These are phyloP conservation scores for Diaporthe vaccinii DNA, from an alignment of 2,329 filamentous ascomycete genomes.

Conservation along the genomic window DNA sequence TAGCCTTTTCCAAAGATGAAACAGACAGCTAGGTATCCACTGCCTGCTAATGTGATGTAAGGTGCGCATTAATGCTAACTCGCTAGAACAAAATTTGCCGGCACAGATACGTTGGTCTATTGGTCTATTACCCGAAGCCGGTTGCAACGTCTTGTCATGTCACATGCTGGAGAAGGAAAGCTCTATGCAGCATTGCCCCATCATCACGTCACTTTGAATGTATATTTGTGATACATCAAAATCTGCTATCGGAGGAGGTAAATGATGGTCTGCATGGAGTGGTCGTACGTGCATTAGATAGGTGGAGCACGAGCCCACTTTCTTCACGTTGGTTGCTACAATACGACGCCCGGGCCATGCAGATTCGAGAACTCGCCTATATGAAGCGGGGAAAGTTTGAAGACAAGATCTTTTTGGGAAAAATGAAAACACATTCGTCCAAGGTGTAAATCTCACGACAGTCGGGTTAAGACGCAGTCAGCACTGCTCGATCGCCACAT, in stretches of 20 bases:
- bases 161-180: not conserved
- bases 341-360: conserved; percentile 4
- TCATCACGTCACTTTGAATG: not conserved
- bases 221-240: not conserved
- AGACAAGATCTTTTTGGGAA: not conserved
- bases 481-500: not conserved
- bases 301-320: not conserved
- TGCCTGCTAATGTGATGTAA: not conserved
- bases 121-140: not conserved
- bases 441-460: not conserved
- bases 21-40: not conserved
- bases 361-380: not conserved
- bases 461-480: not conserved
- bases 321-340: not conserved
- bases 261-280: not conserved
- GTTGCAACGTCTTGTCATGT: not conserved
- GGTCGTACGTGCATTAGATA: not conserved
- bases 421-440: not conserved
- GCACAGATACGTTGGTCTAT: not conserved
- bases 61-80: not conserved
- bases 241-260: not conserved
- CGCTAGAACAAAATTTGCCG: not conserved
- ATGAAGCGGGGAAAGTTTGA: conserved; percentile 14
- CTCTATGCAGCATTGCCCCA: not conserved
- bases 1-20: not conserved